phyloP scores from a whole-genome alignment of 1,139 yeast species.

The Wickerhamiella pararugosa region DNA sequence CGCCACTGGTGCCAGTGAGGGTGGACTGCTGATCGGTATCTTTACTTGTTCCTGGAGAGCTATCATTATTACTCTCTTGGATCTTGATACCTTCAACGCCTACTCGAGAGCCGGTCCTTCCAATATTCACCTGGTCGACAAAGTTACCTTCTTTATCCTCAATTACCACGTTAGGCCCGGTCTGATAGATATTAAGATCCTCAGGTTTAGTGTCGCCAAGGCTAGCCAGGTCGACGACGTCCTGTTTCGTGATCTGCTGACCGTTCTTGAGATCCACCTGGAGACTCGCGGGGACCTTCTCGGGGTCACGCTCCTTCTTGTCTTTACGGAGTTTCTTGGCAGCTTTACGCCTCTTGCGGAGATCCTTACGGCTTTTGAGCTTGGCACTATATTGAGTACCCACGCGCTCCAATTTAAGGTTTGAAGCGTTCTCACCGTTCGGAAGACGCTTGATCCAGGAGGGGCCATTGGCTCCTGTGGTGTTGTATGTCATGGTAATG shows the following conservation, averaged over 20 bases:
- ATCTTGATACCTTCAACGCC: conserved; percentile 8
- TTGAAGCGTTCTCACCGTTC: conserved; percentile 32
- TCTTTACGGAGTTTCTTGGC: not conserved
- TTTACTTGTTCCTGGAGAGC: not conserved
- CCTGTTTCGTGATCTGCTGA: conserved; percentile 6
- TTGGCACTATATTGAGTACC: conserved; percentile 33
- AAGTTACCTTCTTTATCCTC: conserved; percentile 80
- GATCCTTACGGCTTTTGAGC: not conserved
- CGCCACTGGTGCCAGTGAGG: not conserved
- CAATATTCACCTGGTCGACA: conserved; percentile 21
- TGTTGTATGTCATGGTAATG: conserved; percentile 76
- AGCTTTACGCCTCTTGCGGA: conserved; percentile 8
- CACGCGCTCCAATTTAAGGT: conserved; percentile 60
- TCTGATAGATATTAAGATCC: conserved; percentile 45
- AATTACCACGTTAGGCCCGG: conserved; percentile 52
- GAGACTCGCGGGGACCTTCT: conserved; percentile 17
- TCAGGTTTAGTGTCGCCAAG: conserved; percentile 14
- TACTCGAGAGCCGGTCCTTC: conserved; percentile 8
- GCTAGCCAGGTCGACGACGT: conserved; percentile 9
- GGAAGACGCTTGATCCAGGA: conserved; percentile 82
- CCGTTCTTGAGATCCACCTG: conserved; percentile 20
- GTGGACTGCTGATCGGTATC: not conserved
- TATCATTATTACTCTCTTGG: not conserved
- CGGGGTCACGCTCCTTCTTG: conserved; percentile 2
- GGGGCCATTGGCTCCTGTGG: conserved; percentile 37